Evolutionary conservation across 2,329 filamentous ascomycete genomes (phyloP).

Genomic region (Neonectria hederae): DNA sequence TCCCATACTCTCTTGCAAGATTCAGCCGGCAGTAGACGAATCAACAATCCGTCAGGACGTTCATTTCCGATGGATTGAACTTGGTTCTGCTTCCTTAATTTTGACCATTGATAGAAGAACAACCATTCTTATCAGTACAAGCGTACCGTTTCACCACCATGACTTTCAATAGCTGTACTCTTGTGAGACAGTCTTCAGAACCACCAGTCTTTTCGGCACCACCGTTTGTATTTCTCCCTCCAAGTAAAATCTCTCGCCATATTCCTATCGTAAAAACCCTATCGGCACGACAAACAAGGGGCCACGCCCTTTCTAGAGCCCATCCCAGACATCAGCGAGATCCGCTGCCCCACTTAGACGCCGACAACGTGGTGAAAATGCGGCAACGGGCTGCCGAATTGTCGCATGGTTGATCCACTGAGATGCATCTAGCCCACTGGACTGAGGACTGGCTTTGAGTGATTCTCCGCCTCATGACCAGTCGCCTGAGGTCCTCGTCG

Average conservation of each 20-base stretch:
- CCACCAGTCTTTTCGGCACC: no score
- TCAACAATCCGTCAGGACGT: no score
- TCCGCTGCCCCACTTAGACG: neutral
- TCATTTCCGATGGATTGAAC: no score
- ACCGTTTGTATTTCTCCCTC: neutral
- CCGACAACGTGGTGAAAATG: neutral
- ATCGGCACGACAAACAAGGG: neutral
- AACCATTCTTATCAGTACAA: no score
- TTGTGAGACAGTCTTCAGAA: no score
- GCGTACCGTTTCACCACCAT: no score
- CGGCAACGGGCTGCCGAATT: neutral
- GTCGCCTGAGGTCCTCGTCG: neutral
- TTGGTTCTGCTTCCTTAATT: no score
- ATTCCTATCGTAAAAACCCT: neutral
- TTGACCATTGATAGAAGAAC: no score
- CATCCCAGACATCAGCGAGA: neutral
- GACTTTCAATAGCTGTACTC: no score
- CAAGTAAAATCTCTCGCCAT: neutral
- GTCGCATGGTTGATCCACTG: constrained; percentile 1
- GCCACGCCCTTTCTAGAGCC: neutral
- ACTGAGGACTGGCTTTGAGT: neutral
- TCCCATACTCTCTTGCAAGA: no score
- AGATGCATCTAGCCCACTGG: neutral
- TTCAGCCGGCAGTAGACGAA: no score
- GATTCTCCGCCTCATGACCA: neutral